Percentiles rank a stretch among this genome's conserved stretches.
Evolutionary conservation across 202 grass and related monocot genomes (phyloP).

Genomic region (Saccharum hybrid): DNA sequence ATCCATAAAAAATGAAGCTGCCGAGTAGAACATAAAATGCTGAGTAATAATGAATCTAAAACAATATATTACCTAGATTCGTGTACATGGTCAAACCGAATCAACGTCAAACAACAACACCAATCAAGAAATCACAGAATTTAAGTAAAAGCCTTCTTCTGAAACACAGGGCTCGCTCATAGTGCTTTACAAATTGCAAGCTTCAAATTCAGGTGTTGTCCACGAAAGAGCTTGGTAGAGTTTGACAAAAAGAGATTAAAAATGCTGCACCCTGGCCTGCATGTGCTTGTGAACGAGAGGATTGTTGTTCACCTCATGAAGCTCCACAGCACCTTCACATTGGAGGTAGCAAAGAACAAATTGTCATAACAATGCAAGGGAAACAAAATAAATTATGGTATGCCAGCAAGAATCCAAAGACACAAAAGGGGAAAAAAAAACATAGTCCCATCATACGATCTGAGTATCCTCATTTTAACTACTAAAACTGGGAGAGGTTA

Average conservation of each 20-base stretch:
- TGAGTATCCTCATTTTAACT: neutral
- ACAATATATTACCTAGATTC: neutral
- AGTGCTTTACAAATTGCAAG: neutral
- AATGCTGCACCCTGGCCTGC: neutral
- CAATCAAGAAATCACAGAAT: neutral
- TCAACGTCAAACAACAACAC: slow-evolving; percentile 5
- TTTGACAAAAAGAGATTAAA: neutral
- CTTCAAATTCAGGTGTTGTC: slow-evolving; percentile 13
- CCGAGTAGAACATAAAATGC: neutral
- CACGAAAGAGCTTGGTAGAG: neutral
- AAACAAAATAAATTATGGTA: slow-evolving; percentile 6
- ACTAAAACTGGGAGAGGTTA: neutral
- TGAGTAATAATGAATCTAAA: neutral
- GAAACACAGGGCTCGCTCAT: neutral
- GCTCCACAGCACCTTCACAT: slow-evolving; percentile 79
- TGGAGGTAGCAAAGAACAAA: slow-evolving; percentile 19
- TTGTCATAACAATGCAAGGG: slow-evolving; percentile 28
- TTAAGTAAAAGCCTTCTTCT: neutral
- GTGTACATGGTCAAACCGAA: neutral
- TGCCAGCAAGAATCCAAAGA: neutral
- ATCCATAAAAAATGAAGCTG: neutral
- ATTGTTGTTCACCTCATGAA: slow-evolving; percentile 35
- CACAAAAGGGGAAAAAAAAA: neutral
- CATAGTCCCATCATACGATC: neutral
- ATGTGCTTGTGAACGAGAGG: neutral